Evolutionary conservation across 2,329 filamentous ascomycete species (phyloP).

Genomic region (Rugonectria rugulosa): DNA sequence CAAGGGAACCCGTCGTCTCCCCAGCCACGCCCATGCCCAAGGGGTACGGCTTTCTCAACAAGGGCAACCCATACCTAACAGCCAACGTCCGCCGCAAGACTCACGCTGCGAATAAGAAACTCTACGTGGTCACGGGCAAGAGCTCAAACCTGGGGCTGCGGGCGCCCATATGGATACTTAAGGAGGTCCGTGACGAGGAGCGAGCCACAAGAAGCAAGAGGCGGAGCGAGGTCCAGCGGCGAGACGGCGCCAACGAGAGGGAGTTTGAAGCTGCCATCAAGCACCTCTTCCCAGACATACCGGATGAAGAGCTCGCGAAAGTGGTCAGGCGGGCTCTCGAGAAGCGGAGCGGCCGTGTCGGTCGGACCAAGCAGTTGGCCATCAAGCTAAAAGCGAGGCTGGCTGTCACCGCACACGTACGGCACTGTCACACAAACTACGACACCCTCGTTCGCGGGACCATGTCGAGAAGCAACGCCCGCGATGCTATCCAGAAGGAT

Average conservation of each 20-base stretch:
- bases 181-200: constrained; percentile 8
- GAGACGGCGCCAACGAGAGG: constrained; percentile 7
- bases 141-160: neutral
- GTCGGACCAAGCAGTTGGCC: constrained; percentile 3
- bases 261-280: constrained; percentile 10
- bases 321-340: constrained; percentile 7
- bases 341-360: constrained; percentile 17
- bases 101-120: constrained; percentile 3
- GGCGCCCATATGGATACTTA: constrained; percentile 14
- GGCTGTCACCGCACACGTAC: constrained; percentile 12
- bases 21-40: constrained; percentile 8
- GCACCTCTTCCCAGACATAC: constrained; percentile 5
- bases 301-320: constrained; percentile 4
- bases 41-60: constrained; percentile 14
- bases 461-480: neutral
- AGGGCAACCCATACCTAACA: constrained; percentile 10
- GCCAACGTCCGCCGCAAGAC: constrained; percentile 14
- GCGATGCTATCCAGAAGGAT: constrained; percentile 1
- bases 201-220: constrained; percentile 6
- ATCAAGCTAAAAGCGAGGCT: constrained; percentile 6
- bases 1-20: constrained; percentile 3
- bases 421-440: constrained; percentile 14
- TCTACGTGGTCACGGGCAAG: constrained; percentile 7
- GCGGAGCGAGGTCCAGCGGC: neutral
- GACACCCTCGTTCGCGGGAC: constrained; percentile 3